A percentile compares a stretch with the other conserved stretches of the same genome.
Conservation (phyloP, 176 grass and related monocot genomes). For the Bonia amplexicaulis region DNA sequence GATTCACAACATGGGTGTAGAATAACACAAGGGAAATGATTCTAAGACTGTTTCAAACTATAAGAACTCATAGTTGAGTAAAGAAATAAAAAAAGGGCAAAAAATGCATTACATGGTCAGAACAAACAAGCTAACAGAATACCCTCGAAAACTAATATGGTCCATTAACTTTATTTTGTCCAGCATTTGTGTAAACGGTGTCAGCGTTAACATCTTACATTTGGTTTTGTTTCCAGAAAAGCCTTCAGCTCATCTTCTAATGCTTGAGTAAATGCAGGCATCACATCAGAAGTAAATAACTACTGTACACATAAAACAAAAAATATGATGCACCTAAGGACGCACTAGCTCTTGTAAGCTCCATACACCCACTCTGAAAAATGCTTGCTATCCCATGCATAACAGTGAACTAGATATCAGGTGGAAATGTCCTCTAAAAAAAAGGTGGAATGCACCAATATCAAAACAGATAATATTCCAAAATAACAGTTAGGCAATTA, state of each 20-base stretch:
- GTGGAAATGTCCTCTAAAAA: neutral
- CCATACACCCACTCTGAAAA: neutral
- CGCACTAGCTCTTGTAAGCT: neutral
- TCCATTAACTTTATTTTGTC: neutral
- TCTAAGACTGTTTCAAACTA: neutral
- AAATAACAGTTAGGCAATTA: conserved; percentile 21
- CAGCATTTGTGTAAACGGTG: neutral
- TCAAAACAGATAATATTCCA: neutral
- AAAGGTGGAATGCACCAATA: neutral
- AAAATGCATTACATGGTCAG: neutral
- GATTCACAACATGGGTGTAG: neutral
- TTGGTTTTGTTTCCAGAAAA: neutral
- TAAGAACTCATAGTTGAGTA: neutral
- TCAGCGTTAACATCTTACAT: neutral
- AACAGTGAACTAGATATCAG: neutral
- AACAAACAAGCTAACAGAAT: conserved; percentile 14
- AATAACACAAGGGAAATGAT: neutral
- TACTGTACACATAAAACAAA: neutral
- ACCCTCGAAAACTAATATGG: neutral
- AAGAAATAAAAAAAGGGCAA: neutral
- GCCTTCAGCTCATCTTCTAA: neutral
- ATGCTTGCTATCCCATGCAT: neutral
- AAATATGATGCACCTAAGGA: neutral
- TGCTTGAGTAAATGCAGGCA: neutral
- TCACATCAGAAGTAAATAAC: neutral